These are phyloP conservation scores for Fraxinus excelsior DNA, from an alignment of 257 asterid species.

Conservation along the genomic window DNA sequence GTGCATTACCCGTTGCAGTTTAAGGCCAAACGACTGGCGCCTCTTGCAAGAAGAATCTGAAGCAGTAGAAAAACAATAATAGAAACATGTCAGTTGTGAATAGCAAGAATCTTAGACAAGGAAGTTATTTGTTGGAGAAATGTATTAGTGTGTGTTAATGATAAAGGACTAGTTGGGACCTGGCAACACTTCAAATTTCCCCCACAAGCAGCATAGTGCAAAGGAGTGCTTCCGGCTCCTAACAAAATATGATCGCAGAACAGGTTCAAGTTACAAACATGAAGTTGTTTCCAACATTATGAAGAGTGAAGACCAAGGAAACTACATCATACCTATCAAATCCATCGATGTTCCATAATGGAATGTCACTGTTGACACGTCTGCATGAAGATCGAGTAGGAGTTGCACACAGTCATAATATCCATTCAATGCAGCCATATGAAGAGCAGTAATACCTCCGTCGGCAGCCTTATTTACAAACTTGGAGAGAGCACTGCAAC, in stretches of 20 bases:
- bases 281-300: constrained; percentile 7
- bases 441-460: constrained; percentile 98
- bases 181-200: constrained; percentile 97
- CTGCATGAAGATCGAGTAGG: constrained; percentile 88
- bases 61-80: constrained; percentile 23
- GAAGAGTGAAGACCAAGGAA: constrained; percentile 14
- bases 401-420: constrained; percentile 94
- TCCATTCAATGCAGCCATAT: constrained; percentile 98
- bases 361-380: constrained; percentile 77
- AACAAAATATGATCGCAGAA: constrained; percentile 11
- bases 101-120: constrained; percentile 2
- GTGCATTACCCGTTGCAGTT: constrained; percentile 90
- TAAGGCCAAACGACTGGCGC: constrained; percentile 85
- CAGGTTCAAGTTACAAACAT: constrained; percentile 8
- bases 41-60: constrained; percentile 88
- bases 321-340: constrained; percentile 64
- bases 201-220: constrained; percentile 99
- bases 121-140: neutral
- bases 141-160: neutral
- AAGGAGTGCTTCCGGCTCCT: constrained; percentile 99
- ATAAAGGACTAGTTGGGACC: constrained; percentile 46
- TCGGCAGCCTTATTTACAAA: constrained; percentile 95
- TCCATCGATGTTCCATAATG: constrained; percentile 98
- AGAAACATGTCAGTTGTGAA: neutral
- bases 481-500: constrained; percentile 74